Base-by-base conservation (phyloP, 306 rosid genomes). In the Ormosia semicastrata region DNA sequence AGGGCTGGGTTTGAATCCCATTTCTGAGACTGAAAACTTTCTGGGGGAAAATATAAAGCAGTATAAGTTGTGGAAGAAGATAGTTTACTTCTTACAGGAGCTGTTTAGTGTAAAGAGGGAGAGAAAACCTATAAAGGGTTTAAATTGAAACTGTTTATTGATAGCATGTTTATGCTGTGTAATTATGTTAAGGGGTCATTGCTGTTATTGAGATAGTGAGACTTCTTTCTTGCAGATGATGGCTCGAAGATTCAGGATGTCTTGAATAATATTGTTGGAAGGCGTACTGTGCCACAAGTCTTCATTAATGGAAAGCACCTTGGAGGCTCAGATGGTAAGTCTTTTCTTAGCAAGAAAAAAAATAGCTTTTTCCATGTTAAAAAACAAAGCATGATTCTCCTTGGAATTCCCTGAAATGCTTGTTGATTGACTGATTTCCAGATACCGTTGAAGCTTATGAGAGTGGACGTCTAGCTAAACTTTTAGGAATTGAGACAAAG, bases 201-300 rank as follows among this genome's bases (percentile, higher is more conserved):
- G 63, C 47, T 70, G 70, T 63, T 68, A 37, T 57, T 50, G 12
- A 75, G 32, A 33, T 43, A 77, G 77, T 74, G 72, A 73, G 41
- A 33, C 76, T 29, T 85, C 59, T 79, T 58, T 85, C 68, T 78
- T 56, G 79, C 88, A 95, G 99, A 87, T 39, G 99, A 95, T 80
- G 98, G 99, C 29, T 54, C 82, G 1, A 67, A 85, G 57, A 90
- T 95, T 81, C 97, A 91, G 86, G 94, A 91, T 82, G 88, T 93
- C 77, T 41, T 93, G 81, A 41, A 66, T 14, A 87, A 86, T 83
- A 81, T 87, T 43, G 77, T 90, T 12, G 99, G 99, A 36, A 90
- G 87, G 91, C 97, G 95, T 37, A 93, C 99, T 18, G 99, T 95
- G 50, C 99, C 99, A 2, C 99, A 95, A 74, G 99, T 93, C 46